Base-by-base conservation (phyloP, 495 filamentous ascomycete genomes). In the Hypoxylon perforatum region DNA sequence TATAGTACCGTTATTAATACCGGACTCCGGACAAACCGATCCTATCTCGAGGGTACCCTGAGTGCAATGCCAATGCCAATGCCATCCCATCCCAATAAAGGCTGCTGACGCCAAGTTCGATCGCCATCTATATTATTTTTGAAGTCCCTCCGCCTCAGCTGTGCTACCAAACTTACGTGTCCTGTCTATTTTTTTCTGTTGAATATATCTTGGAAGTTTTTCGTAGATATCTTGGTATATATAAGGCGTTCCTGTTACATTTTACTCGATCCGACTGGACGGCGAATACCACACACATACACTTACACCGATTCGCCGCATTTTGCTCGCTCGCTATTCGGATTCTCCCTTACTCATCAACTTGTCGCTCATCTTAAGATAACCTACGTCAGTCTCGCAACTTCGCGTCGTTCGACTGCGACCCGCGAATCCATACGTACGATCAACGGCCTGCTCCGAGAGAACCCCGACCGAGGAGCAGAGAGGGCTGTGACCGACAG, bases 361-460 rank as follows among this genome's bases (percentile, higher is more conserved):
- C n/a, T n/a, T n/a, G n/a, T 23, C 14, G 6, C 44, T 23, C 14
- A 28, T 28, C 25, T 28, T 28, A 7, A 28, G 25, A 28, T 28
- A 28, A 7, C 25, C 25, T 28, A 28, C 25, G 25, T 28, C 25
- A 23, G 33, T 45, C 44, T 46, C 44, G 35, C 19, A 25, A 55
- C 17, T 49, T 35, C 25, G 25, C 39, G 39, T 69, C 61, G 56
- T 60, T 39, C 57, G 41, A 61, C 57, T 60, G 46, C 57, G 41
- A 61, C 57, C 41, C 7, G 18, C 50, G 23, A 11, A 56, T 64
- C 60, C 66, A 61, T 60, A 61, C 61, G 66, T 60, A 61, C 61
- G 56, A 64, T 64, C 61, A 7, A 69, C 66, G 61, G 60, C 51
- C 49, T 47, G 55, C 60, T 47, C 66, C 66, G 61, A 64, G 45